These are phyloP conservation scores for Punica granatum DNA, from an alignment of 345 rosid species.

Conservation along the genomic window DNA sequence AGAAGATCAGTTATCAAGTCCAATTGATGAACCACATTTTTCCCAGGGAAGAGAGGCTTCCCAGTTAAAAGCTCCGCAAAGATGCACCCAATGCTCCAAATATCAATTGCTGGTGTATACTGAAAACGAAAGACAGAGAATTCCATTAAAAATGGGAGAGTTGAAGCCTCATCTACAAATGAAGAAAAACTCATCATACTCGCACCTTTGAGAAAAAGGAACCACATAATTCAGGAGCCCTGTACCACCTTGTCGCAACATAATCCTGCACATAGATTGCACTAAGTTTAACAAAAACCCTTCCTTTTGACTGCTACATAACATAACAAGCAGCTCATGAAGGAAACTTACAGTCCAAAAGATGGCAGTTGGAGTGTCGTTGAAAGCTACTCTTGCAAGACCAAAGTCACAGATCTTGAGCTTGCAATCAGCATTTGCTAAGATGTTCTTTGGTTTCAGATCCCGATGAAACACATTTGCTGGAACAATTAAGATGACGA, in stretches of 20 bases:
- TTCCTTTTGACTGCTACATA: neutral
- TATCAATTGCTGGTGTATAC: slow-evolving; percentile 97
- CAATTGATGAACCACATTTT: slow-evolving; percentile 92
- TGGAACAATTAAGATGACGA: slow-evolving; percentile 16
- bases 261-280: slow-evolving; percentile 50
- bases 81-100: slow-evolving; percentile 97
- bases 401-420: slow-evolving; percentile 98
- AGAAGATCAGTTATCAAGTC: slow-evolving; percentile 90
- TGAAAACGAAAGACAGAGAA: slow-evolving; percentile 14
- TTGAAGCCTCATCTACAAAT: neutral
- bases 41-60: slow-evolving; percentile 93
- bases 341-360: slow-evolving; percentile 74
- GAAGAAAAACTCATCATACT: neutral
- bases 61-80: slow-evolving; percentile 93
- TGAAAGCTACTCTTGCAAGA: slow-evolving; percentile 93
- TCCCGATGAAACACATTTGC: slow-evolving; percentile 95
- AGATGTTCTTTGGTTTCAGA: slow-evolving; percentile 84
- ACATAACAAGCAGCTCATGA: neutral
- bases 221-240: slow-evolving; percentile 97
- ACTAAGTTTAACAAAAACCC: neutral
- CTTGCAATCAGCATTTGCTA: slow-evolving; percentile 95
- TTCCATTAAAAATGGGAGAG: slow-evolving; percentile 5
- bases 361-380: slow-evolving; percentile 88
- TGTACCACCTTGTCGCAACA: slow-evolving; percentile 95
- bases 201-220: slow-evolving; percentile 92